Base-by-base conservation (phyloP, 1,139 yeast genomes). In the Blastobotrys ciferrii region DNA sequence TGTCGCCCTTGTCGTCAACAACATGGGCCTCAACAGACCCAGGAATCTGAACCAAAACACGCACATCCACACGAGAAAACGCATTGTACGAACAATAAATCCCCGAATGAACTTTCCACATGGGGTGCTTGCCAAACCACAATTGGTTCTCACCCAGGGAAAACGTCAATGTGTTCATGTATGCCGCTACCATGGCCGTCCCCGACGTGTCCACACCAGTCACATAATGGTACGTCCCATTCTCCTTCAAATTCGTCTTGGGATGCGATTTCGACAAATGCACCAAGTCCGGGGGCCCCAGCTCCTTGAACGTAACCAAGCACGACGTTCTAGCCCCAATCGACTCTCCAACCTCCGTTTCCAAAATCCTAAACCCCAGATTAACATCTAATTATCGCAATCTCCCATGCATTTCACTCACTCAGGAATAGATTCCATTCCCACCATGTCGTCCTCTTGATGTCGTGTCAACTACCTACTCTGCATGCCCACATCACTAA, bases 251-350 rank as follows among this genome's bases (percentile, higher is more conserved):
- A 69, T 71, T 54, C 61, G 74, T 58, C 49, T 80, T 78, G 48
- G 78, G 77, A 42, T 60, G 58, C 7, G 60, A 58, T 48, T 73
- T 75, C 30, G 83, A 71, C 20, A 81, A 62, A 62, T 87, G 95
- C 45, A 95, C 86, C 56, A 92, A 73, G 70, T 92, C 98, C 4
- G 96, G 91, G 0, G 96, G 96, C 0, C 98, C 98, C 47, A 92
- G 64, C 43, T 77, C 79, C 48, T 71, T 74, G 57, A 78, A 78
- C 18, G 74, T 66, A n/a, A 69, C 60, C 42, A 79, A 64, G 36
- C 72, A 67, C 23, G 65, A 60, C 25, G 77, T 70, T 47, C 85
- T 71, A 47, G 78, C 78, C 39, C 69, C 71, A 48, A 80, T 62
- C 31, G 82, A 76, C 48, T 74, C 74, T 1, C 81, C 81, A 5